Base-by-base conservation (phyloP, 1,284 basidiomycete species). In the Austroboletus novae-zelandiae region DNA sequence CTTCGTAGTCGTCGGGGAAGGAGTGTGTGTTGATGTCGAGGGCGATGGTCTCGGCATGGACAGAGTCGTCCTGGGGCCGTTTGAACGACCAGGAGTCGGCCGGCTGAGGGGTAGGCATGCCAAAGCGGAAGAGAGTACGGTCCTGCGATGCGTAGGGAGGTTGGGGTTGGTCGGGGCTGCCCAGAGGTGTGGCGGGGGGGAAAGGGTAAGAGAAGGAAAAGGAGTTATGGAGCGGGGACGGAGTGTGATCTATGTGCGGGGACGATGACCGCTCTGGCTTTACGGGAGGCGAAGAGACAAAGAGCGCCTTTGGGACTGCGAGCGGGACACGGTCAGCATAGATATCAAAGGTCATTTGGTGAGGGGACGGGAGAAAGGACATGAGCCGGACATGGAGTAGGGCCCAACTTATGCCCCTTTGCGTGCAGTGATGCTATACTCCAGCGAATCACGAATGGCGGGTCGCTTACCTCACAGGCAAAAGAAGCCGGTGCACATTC, bases 1-100 rank as follows among this genome's bases (percentile, higher is more conserved):
- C 75, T 35, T 80, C 76, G 55, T 79, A 79, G 20, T 81, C 80
- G 56, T 81, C 79, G 39, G 62, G 65, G 61, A 76, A 77, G 34
- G 75, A 66, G 61, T 75, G 72, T n/a, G 64, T 47, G 43, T 62
- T 49, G 5, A 64, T 31, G 50, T 69, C 62, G 42, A 64, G 51
- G 4, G 64, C 5, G 30, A 58, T 45, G 43, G 9, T n/a, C 13
- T 46, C 5, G 3, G 8, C 17, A 31, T 57, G 58, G 4, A 42
- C 3, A 17, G 53, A 15, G 10, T 47, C 53, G 31, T 47, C 40
- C 5, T 48, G 50, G 9, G 54, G 23, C 0, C 57, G 65, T 34
- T 57, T 69, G 40, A 46, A 39, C 1, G 53, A 49, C 64, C 64
- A 69, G 1, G 62, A 2, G 32, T 68, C 67, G 14, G 43, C 48